A percentile compares a stretch with the other conserved stretches of the same genome.
Conservation (phyloP, 495 filamentous ascomycete genomes). For the Penicillium salamii region DNA sequence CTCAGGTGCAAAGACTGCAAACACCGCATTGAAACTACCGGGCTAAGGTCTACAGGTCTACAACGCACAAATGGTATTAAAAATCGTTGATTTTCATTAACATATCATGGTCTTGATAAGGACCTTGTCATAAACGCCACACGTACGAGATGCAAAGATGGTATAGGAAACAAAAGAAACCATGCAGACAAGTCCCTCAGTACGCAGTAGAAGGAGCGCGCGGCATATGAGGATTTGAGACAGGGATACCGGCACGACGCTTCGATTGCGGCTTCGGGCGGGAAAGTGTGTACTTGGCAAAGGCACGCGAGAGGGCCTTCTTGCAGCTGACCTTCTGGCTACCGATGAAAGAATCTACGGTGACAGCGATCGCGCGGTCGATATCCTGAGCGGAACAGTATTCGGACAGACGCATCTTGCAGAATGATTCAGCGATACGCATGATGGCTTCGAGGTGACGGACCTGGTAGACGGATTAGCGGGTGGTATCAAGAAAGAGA, state of each 20-base stretch:
- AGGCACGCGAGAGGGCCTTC: constrained; percentile 92
- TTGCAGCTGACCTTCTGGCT: constrained; percentile 97
- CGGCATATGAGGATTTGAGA: constrained; percentile 28
- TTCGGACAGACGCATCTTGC: constrained; percentile 92
- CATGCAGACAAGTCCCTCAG: constrained; percentile 8
- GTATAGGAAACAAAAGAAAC: constrained; percentile 24
- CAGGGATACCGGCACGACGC: constrained; percentile 41
- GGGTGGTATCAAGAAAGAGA: background rate
- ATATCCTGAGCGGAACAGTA: constrained; percentile 89
- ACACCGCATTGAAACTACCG: no score
- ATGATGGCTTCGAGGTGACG: constrained; percentile 97
- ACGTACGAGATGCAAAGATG: constrained; percentile 26
- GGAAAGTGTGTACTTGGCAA: constrained; percentile 78
- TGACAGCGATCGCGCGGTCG: constrained; percentile 94
- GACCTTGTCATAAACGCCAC: constrained; percentile 14
- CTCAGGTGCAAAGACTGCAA: no score
- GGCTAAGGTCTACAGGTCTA: no score
- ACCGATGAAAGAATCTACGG: constrained; percentile 92
- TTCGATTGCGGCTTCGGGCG: constrained; percentile 45
- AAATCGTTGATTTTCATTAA: constrained; percentile 16
- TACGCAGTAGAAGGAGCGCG: constrained; percentile 13
- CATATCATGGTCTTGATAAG: constrained; percentile 18
- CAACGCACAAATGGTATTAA: no score
- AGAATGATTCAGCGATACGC: constrained; percentile 88
- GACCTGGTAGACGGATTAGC: constrained; percentile 56